These are phyloP conservation scores for Naegleria fowleri DNA, from an alignment of 208 protist genomes.

Conservation along the genomic window DNA sequence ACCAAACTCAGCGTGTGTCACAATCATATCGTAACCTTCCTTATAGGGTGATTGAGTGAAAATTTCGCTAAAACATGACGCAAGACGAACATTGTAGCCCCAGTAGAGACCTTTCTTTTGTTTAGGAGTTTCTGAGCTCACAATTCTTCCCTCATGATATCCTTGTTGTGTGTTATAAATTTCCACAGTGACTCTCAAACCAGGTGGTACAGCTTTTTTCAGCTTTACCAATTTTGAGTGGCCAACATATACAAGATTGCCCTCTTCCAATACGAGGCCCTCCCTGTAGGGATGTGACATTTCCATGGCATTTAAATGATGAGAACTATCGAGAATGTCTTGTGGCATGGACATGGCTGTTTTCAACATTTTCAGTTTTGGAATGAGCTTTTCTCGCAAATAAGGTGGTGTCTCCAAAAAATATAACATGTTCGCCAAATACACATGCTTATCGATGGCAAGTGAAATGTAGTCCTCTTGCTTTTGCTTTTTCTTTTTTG, in stretches of 20 bases:
- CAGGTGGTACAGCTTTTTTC: not conserved
- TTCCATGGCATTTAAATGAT: not conserved
- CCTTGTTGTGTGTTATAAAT: not conserved
- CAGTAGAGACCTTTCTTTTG: constrained; percentile 18
- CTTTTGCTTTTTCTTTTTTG: too few relatives aligned
- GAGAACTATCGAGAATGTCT: not conserved
- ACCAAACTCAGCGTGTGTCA: not conserved
- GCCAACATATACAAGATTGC: not conserved
- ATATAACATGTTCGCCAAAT: constrained; percentile 3
- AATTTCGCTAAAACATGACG: not conserved
- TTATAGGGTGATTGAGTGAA: not conserved
- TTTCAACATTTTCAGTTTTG: not conserved
- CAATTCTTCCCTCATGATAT: not conserved
- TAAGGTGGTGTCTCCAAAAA: constrained; percentile 13
- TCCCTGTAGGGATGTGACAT: not conserved
- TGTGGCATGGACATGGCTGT: not conserved
- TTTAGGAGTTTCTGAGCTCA: not conserved
- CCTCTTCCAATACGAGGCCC: not conserved
- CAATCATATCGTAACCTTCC: not conserved
- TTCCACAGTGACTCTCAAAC: constrained; percentile 18
- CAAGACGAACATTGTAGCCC: constrained; percentile 19
- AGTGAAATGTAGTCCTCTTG: not conserved
- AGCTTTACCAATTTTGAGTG: not conserved
- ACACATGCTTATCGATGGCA: not conserved
- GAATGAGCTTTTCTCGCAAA: not conserved